Conservation (phyloP, 1,284 basidiomycete species). For the Anthracocystis walkeri region DNA sequence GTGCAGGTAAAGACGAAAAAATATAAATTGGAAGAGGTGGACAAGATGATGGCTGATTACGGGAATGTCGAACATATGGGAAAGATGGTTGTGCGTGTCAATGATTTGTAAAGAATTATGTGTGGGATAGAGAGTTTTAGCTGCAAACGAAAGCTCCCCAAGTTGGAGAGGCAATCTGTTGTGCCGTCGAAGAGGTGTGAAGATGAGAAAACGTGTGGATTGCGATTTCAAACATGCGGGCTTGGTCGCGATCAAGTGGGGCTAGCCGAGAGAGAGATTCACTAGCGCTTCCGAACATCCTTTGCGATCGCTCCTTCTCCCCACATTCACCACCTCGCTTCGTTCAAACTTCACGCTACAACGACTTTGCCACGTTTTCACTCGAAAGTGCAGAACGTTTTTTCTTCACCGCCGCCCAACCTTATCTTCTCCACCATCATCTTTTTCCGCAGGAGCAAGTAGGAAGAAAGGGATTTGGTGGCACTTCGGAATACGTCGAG, state of each 20-base stretch:
- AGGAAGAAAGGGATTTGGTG: too few species aligned
- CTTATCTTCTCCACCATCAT: too few species aligned
- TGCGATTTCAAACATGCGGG: too few species aligned
- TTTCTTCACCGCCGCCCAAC: neutral
- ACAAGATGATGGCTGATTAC: conserved; percentile 41
- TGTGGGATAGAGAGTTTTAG: too few species aligned
- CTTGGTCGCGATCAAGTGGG: too few species aligned
- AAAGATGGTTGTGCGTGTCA: conserved; percentile 35
- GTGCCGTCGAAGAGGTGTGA: neutral
- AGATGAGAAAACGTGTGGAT: neutral
- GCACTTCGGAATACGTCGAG: too few species aligned
- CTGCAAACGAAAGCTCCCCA: too few species aligned
- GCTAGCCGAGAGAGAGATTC: conserved; percentile 2
- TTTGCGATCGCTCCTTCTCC: neutral
- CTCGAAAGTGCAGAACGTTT: neutral
- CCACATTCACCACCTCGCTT: neutral
- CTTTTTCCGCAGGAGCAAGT: too few species aligned
- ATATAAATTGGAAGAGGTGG: conserved; percentile 47
- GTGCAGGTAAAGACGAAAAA: conserved; percentile 47
- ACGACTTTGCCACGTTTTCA: neutral
- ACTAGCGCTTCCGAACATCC: conserved; percentile 34
- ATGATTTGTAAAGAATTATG: conserved; percentile 6
- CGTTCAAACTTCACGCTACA: neutral
- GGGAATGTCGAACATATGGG: conserved; percentile 33
- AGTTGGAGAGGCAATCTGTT: too few species aligned